Evolutionary conservation across 257 asterid species (phyloP), one percentile per base, ranked within the genome.

Genomic region (Gentiana macrophylla): DNA sequence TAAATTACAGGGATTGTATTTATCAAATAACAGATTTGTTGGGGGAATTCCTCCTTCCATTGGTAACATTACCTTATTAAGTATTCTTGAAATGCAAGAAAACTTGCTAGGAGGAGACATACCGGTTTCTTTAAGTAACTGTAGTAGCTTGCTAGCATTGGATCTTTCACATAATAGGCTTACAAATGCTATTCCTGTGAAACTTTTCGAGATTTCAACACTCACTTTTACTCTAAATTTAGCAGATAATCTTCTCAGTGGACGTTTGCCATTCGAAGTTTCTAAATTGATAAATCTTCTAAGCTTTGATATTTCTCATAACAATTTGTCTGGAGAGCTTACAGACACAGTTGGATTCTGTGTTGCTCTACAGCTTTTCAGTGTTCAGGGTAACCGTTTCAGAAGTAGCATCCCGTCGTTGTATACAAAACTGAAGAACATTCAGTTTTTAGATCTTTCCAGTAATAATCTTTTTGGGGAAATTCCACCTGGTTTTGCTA

Each of bases 81-180:
- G n/a, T n/a, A 34, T 12, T 0, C 62, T 58, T 35, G 44, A 44
- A 43, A 43, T 58, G 54, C 43, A 58, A 33, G 32, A 46, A 32
- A 58, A 58, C 43, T 9, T 24, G 37, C 37, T 58, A 10, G 53
- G 6, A 46, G 52, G 62, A 5, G 24, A 13, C 45, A 58, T 58
- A 43, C 62, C 62, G 6, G 32, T 12, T 15, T 24, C 53, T 46
- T 47, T 58, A 35, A 12, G 62, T 24, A 46, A 34, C 52, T 58
- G 62, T 32, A 32, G 41, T 24, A 45, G 15, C 15, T 38, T 58
- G 53, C 43, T 7, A 35, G 11, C 4, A 47, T 12, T 58, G 50
- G 55, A 46, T 47, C 53, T 59, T 35, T 59, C 54, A 11, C 37
- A 9, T 5, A 58, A 58, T 46, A 11, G 34, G 12, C 62, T 58